A percentile compares a stretch with the other conserved stretches of the same genome.
Evolutionary conservation across 139 green algal genomes (phyloP).

Genomic region (Chlorella sp.): DNA sequence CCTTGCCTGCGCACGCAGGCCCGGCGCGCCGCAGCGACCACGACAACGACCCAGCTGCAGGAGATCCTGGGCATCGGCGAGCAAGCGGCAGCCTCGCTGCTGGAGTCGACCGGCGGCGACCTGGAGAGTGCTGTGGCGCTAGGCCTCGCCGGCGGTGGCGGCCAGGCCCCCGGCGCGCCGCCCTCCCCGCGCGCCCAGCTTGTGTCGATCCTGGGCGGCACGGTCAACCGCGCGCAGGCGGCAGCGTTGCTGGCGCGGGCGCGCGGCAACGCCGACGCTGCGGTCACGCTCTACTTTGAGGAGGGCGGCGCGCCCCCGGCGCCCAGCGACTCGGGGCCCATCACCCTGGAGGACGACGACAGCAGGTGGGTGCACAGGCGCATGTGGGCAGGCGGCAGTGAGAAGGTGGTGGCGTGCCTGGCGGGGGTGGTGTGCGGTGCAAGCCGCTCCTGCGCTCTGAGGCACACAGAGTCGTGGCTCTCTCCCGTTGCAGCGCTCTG

Average conservation of each 20-base stretch:
- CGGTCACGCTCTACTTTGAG: constrained; percentile 29
- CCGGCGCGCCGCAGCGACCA: no score
- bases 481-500: neutral
- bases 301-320: neutral
- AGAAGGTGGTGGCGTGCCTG: neutral
- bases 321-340: neutral
- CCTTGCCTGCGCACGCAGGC: no score
- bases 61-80: neutral
- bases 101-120: neutral
- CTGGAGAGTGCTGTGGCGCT: no score
- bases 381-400: neutral
- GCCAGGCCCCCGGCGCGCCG: no score
- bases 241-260: constrained; percentile 3
- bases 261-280: constrained; percentile 6
- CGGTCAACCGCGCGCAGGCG: neutral
- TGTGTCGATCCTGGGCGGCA: neutral
- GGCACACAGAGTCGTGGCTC: no score
- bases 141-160: no score
- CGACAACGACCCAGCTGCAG: no score
- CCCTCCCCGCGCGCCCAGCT: no score
- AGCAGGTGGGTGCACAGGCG: no score
- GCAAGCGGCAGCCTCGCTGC: neutral
- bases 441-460: neutral
- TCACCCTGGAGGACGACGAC: constrained; percentile 16
- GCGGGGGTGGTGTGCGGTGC: neutral